These are phyloP conservation scores for Talaromyces pinophilus DNA, from an alignment of 2,329 filamentous ascomycete species.

Conservation along the genomic window DNA sequence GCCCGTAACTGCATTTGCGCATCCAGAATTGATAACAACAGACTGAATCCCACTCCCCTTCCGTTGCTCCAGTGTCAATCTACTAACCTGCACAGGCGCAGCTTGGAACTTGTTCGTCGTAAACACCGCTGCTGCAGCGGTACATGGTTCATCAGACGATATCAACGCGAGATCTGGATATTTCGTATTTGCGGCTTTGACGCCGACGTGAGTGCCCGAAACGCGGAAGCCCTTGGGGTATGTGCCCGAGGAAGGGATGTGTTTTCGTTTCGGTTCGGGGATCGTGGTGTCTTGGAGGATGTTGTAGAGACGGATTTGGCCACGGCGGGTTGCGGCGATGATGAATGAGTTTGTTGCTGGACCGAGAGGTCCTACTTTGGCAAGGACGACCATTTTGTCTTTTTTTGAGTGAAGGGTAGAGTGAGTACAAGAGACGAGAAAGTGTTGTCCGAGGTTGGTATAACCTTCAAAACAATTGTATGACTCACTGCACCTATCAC, in stretches of 20 bases:
- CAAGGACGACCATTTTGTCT: slow-evolving; percentile 24
- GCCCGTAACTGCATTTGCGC: slow-evolving; percentile 95
- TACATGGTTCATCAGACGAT: slow-evolving; percentile 80
- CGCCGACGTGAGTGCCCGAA: slow-evolving; percentile 84
- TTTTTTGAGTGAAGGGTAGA: background rate
- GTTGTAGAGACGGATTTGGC: slow-evolving; percentile 47
- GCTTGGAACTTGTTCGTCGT: slow-evolving; percentile 99
- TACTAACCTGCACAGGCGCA: slow-evolving; percentile 85
- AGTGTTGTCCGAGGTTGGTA: background rate
- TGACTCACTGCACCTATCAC: slow-evolving; percentile 15
- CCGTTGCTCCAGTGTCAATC: slow-evolving; percentile 67
- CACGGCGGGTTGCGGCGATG: slow-evolving; percentile 37
- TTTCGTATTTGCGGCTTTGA: slow-evolving; percentile 88
- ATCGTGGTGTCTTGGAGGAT: slow-evolving; percentile 55
- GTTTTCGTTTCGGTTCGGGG: slow-evolving; percentile 82
- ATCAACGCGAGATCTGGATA: slow-evolving; percentile 90
- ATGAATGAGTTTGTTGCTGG: slow-evolving; percentile 37
- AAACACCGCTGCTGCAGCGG: slow-evolving; percentile 87
- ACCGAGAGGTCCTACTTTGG: slow-evolving; percentile 30
- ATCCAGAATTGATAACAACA: slow-evolving; percentile 91
- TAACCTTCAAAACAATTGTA: background rate
- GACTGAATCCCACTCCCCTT: slow-evolving; percentile 71
- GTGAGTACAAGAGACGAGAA: background rate
- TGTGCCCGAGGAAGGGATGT: slow-evolving; percentile 78
- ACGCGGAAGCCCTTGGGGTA: slow-evolving; percentile 90